Evolutionary conservation across 2,329 filamentous ascomycete species (phyloP).

Genomic region (Myotisia sp.): DNA sequence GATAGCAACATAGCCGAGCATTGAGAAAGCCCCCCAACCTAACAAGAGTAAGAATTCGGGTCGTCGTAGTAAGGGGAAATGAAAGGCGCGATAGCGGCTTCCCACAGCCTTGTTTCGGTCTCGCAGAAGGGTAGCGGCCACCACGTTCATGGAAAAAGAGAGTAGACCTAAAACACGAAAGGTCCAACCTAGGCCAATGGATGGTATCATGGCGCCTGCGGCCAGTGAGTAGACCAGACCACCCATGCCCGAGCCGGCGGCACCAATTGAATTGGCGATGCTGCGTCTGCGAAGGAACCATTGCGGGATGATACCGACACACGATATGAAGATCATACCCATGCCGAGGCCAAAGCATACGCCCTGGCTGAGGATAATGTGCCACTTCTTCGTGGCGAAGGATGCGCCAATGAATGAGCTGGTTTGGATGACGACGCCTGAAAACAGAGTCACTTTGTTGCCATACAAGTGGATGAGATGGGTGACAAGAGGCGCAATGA

Average conservation of each 20-base stretch:
- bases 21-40: slow-evolving; percentile 45
- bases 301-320: slow-evolving; percentile 43
- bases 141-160: slow-evolving; percentile 38
- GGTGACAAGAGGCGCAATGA: slow-evolving; percentile 44
- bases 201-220: slow-evolving; percentile 43
- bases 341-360: slow-evolving; percentile 49
- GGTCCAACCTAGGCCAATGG: slow-evolving; percentile 44
- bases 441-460: slow-evolving; percentile 40
- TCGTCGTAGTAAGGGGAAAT: slow-evolving; percentile 38
- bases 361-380: slow-evolving; percentile 46
- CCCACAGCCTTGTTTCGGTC: slow-evolving; percentile 46
- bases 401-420: slow-evolving; percentile 42
- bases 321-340: slow-evolving; percentile 47
- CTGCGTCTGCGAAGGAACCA: slow-evolving; percentile 47
- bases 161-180: slow-evolving; percentile 47
- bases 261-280: slow-evolving; percentile 46
- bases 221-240: slow-evolving; percentile 46
- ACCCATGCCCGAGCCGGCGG: slow-evolving; percentile 45
- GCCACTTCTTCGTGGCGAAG: slow-evolving; percentile 44
- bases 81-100: slow-evolving; percentile 39
- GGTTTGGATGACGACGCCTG: slow-evolving; percentile 43
- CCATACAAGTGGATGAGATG: slow-evolving; percentile 39
- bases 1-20: slow-evolving; percentile 52
- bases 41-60: slow-evolving; percentile 45
- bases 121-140: slow-evolving; percentile 39